Evolutionary conservation across 495 filamentous ascomycete species (phyloP).

Genomic region (Podospora pseudocomata): DNA sequence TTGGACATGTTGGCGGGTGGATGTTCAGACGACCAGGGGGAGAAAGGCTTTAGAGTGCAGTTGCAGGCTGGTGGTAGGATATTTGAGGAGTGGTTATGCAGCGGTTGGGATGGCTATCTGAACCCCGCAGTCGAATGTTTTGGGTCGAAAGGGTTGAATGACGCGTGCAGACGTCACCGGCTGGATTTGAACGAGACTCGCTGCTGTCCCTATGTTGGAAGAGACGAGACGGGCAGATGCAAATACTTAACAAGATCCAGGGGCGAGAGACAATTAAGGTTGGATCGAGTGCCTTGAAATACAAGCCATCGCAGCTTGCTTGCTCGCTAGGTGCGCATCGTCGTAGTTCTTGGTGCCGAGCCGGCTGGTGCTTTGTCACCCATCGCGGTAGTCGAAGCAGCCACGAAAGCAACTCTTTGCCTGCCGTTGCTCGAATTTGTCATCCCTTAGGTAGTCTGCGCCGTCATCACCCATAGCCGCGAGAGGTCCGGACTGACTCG

Average conservation of each 20-base stretch:
- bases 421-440: not conserved
- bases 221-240: not conserved
- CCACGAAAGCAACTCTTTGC: too few relatives aligned
- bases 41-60: not conserved
- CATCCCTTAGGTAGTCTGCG: not conserved
- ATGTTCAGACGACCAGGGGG: not conserved
- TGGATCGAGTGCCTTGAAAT: not conserved
- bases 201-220: not conserved
- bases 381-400: not conserved
- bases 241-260: not conserved
- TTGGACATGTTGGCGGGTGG: slow-evolving; percentile 27
- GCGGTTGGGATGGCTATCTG: not conserved
- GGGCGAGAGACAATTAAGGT: not conserved
- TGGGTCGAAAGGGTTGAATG: not conserved
- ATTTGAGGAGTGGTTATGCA: not conserved
- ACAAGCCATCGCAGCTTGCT: not conserved
- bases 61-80: not conserved
- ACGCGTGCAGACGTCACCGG: not conserved
- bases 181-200: too few relatives aligned
- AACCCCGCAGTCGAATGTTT: not conserved
- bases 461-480: not conserved
- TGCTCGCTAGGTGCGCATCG: not conserved
- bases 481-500: not conserved
- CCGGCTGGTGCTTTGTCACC: not conserved
- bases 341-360: not conserved